These are phyloP conservation scores for Cinnamomum chago DNA, from an alignment of 164 flowering plant species.

Conservation along the genomic window DNA sequence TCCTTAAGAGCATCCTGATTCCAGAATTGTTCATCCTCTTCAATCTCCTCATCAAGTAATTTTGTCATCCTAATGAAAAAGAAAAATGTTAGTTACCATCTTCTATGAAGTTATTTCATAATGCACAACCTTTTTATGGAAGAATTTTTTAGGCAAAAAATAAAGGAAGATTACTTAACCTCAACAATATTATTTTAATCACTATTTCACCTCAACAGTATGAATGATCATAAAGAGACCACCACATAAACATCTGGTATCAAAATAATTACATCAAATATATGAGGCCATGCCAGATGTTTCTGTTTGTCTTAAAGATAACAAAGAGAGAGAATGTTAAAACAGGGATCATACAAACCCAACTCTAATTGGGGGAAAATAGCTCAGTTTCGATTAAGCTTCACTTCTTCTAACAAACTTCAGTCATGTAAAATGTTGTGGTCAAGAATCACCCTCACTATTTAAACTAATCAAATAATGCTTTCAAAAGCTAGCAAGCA, in stretches of 20 bases:
- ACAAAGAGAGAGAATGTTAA: not conserved
- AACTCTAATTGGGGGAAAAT: too few species aligned
- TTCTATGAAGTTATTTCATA: not conserved
- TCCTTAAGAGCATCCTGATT: constrained; percentile 97
- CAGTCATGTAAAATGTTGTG: too few species aligned
- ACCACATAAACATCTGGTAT: not conserved
- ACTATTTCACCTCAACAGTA: not conserved
- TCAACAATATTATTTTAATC: not conserved
- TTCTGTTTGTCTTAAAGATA: not conserved
- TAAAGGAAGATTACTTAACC: not conserved
- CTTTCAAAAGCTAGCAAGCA: too few species aligned
- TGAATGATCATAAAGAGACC: not conserved
- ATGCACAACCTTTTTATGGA: not conserved
- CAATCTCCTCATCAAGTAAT: constrained; percentile 83
- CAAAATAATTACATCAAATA: not conserved
- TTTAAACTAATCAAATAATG: too few species aligned
- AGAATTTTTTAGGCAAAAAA: too few species aligned
- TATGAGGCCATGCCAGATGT: not conserved
- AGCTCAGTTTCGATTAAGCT: too few species aligned
- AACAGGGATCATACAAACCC: too few species aligned
- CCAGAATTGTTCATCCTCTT: constrained; percentile 92
- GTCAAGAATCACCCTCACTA: too few species aligned
- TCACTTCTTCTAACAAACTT: too few species aligned
- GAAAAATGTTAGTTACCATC: not conserved
- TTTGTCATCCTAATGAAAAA: constrained; percentile 59